phyloP scores from a whole-genome alignment of 371 early-diverging fungal genomes.

The Actinomucor elegans region DNA sequence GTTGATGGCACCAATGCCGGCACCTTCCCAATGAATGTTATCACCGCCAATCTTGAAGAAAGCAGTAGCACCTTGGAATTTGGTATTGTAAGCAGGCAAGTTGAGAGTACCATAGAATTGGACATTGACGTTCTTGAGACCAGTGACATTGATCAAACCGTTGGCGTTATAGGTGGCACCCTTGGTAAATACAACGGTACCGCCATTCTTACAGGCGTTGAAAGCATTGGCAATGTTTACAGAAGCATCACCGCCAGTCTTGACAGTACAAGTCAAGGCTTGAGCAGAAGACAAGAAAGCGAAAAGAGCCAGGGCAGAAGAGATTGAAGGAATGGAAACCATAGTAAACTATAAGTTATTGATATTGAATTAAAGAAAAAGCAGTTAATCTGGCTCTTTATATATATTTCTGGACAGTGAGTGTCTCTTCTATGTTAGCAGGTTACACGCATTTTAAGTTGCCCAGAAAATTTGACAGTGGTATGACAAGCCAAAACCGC shows the following conservation, averaged over 20 bases:
- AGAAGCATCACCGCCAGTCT: slow-evolving; percentile 16
- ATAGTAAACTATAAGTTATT: neutral
- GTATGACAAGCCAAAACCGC: neutral
- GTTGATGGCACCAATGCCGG: slow-evolving; percentile 25
- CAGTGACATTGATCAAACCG: slow-evolving; percentile 13
- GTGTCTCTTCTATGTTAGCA: neutral
- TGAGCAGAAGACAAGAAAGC: neutral
- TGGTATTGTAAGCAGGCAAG: slow-evolving; percentile 25
- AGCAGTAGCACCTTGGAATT: slow-evolving; percentile 23
- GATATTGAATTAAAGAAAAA: neutral
- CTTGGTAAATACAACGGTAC: slow-evolving; percentile 29
- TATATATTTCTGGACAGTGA: neutral
- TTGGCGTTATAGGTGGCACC: slow-evolving; percentile 29
- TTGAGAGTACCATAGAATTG: slow-evolving; percentile 29
- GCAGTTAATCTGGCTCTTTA: neutral
- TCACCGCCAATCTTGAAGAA: slow-evolving; percentile 29
- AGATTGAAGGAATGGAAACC: neutral
- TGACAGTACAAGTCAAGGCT: neutral
- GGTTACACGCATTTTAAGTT: neutral
- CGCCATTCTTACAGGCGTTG: slow-evolving; percentile 30
- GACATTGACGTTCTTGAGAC: slow-evolving; percentile 28
- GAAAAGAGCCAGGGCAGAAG: neutral
- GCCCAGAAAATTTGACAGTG: neutral
- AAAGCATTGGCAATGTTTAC: slow-evolving; percentile 29
- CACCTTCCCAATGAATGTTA: slow-evolving; percentile 25